Percentiles rank a stretch among this genome's conserved stretches.
These are phyloP conservation scores for Fusarium verticillioides DNA, from an alignment of 2,329 filamentous ascomycete species.

Conservation along the genomic window DNA sequence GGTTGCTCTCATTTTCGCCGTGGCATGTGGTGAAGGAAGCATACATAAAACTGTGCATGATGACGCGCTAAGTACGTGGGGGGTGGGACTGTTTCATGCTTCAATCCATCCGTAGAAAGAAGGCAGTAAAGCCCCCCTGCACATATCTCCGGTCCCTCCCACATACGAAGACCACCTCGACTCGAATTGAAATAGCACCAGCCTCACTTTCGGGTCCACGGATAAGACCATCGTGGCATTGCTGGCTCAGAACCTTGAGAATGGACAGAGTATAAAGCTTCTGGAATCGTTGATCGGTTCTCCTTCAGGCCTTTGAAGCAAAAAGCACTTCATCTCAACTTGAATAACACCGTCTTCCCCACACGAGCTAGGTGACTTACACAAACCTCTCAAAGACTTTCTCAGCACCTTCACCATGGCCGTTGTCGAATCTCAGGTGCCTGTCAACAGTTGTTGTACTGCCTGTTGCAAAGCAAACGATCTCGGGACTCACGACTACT, in stretches of 20 bases:
- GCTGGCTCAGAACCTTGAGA: constrained; percentile 20
- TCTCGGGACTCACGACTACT: constrained; percentile 49
- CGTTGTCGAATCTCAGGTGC: constrained; percentile 22
- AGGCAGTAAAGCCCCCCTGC: constrained; percentile 32
- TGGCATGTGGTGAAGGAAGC: constrained; percentile 11
- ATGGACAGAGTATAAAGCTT: constrained; percentile 41
- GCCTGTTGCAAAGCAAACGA: constrained; percentile 48
- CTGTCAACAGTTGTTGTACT: constrained; percentile 44
- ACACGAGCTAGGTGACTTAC: background rate
- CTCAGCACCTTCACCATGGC: constrained; percentile 28
- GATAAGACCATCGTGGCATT: constrained; percentile 31
- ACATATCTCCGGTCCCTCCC: constrained; percentile 24
- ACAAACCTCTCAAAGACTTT: background rate
- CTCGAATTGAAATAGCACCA: constrained; percentile 26
- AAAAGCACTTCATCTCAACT: constrained; percentile 14
- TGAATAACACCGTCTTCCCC: background rate
- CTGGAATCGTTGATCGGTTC: constrained; percentile 22
- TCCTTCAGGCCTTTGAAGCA: constrained; percentile 1
- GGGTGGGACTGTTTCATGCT: constrained; percentile 40
- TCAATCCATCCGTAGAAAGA: constrained; percentile 35
- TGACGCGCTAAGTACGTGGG: constrained; percentile 32
- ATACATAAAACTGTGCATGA: constrained; percentile 20
- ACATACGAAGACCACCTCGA: constrained; percentile 6
- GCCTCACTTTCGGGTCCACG: constrained; percentile 40
- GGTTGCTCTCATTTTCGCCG: background rate